These are phyloP conservation scores for Cinnamomum chago DNA, from an alignment of 164 flowering plant genomes.

Conservation along the genomic window DNA sequence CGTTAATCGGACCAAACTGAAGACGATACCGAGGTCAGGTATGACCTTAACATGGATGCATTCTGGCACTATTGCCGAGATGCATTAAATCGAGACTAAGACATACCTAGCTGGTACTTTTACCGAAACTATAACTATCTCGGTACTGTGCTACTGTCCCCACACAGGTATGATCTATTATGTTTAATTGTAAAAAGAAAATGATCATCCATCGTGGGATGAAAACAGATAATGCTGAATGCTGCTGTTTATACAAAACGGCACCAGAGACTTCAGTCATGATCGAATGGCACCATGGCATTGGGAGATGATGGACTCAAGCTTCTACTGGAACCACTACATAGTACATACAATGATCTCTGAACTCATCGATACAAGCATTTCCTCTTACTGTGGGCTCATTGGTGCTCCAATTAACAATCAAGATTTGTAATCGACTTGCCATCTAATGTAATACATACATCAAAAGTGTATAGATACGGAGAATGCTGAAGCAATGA, in stretches of 20 bases:
- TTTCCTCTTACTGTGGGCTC: neutral
- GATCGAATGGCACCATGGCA: neutral
- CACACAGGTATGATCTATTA: conserved; percentile 62
- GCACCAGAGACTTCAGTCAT: neutral
- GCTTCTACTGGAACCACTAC: neutral
- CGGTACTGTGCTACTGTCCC: too few relatives aligned
- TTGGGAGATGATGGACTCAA: neutral
- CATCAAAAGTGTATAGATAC: neutral
- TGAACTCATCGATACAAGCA: neutral
- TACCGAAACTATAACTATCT: too few relatives aligned
- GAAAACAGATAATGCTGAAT: neutral
- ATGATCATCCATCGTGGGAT: neutral
- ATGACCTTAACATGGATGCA: too few relatives aligned
- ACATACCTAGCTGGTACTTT: too few relatives aligned
- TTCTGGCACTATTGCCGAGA: too few relatives aligned
- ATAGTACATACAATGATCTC: neutral
- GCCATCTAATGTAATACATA: neutral
- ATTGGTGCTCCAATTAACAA: neutral
- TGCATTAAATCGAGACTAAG: too few relatives aligned
- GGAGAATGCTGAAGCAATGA: neutral
- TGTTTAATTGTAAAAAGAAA: conserved; percentile 25
- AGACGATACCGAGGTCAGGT: too few relatives aligned
- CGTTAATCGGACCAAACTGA: too few relatives aligned
- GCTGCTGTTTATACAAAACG: neutral
- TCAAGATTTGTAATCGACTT: neutral